Conservation (phyloP, 1,284 basidiomycete genomes). For the Mycosarcoma maydis region DNA sequence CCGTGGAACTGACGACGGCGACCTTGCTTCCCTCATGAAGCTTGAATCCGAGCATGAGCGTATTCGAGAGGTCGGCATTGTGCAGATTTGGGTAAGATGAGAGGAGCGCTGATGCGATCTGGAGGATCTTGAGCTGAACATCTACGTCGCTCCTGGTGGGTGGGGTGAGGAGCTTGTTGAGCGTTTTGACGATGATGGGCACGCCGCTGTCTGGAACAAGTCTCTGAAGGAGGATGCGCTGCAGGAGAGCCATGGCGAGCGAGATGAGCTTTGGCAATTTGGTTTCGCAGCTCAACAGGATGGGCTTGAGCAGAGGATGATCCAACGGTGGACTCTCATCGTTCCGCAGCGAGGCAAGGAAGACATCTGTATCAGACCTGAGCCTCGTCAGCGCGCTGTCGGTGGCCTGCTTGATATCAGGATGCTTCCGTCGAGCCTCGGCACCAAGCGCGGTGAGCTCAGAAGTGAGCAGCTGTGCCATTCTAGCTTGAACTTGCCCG, state of each 20-base stretch:
- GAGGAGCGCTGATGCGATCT: constrained; percentile 60
- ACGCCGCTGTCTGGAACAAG: constrained; percentile 70
- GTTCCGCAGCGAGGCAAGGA: constrained; percentile 24
- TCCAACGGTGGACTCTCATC: constrained; percentile 28
- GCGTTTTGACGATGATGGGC: constrained; percentile 35
- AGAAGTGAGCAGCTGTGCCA: constrained; percentile 61
- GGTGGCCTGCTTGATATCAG: constrained; percentile 60
- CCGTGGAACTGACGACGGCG: constrained; percentile 94
- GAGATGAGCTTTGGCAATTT: constrained; percentile 93
- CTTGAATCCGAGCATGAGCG: constrained; percentile 89
- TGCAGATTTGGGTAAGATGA: constrained; percentile 57
- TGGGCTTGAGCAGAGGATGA: constrained; percentile 83
- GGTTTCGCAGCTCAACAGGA: constrained; percentile 92
- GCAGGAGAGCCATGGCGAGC: constrained; percentile 88
- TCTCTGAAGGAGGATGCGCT: constrained; percentile 86
- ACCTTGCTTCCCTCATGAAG: constrained; percentile 89
- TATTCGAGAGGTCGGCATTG: constrained; percentile 66
- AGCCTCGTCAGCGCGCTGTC: constrained; percentile 50
- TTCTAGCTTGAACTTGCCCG: constrained; percentile 3
- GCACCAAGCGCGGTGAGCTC: constrained; percentile 62
- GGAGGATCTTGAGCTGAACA: constrained; percentile 64
- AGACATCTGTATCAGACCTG: constrained; percentile 45
- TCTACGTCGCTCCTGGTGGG: constrained; percentile 59
- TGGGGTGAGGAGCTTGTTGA: constrained; percentile 54
- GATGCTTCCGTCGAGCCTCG: constrained; percentile 63